Percentiles rank a stretch among this genome's conserved stretches.
phyloP scores from a whole-genome alignment of 2,329 filamentous ascomycete genomes.

The Penicillium sp. region DNA sequence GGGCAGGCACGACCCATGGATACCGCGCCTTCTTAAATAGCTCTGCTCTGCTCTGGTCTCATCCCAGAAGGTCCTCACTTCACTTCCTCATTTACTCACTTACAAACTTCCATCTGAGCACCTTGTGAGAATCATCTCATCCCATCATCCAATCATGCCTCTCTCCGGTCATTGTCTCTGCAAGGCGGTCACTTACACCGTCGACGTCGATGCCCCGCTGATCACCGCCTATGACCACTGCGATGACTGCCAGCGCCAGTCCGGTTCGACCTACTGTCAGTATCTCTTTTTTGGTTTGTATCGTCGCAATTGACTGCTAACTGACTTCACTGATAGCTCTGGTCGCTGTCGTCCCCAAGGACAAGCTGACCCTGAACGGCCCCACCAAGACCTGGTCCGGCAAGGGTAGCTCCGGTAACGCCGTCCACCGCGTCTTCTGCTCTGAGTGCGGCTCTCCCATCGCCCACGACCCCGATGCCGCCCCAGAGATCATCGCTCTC shows the following conservation, averaged over 20 bases:
- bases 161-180: conserved; percentile 72
- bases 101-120: not conserved
- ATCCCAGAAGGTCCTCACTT: conserved; percentile 15
- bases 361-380: conserved; percentile 65
- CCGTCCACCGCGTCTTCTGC: conserved; percentile 72
- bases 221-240: conserved; percentile 70
- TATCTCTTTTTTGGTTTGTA: not conserved
- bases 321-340: conserved; percentile 55
- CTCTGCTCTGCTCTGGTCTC: not conserved
- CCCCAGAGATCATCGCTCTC: conserved; percentile 70
- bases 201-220: conserved; percentile 48
- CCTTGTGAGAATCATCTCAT: not conserved
- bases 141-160: conserved; percentile 58
- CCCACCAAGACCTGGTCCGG: conserved; percentile 68
- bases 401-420: conserved; percentile 63
- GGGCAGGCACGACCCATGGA: not conserved
- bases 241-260: conserved; percentile 73
- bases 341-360: conserved; percentile 68
- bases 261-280: conserved; percentile 66
- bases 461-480: conserved; percentile 71
- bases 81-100: not conserved
- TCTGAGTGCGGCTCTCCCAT: conserved; percentile 71
- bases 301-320: not conserved
- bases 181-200: conserved; percentile 72
- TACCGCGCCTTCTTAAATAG: conserved; percentile 18